Percentiles rank a stretch among this genome's conserved stretches.
These are phyloP conservation scores for Daedaleopsis nitida DNA, from an alignment of 768 basidiomycete genomes.

Conservation along the genomic window DNA sequence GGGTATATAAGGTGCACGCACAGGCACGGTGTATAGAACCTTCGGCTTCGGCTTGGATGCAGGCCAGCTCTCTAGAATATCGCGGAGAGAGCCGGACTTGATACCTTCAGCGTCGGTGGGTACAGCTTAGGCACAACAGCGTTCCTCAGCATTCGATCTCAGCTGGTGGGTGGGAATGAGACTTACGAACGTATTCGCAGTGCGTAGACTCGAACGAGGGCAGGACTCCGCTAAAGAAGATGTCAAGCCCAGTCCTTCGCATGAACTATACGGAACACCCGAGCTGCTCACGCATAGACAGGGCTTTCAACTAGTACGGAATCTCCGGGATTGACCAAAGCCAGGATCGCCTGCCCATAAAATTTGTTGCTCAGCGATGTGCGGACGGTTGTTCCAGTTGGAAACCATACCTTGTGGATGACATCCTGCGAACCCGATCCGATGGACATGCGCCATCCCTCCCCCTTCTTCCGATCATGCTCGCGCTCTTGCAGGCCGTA, in stretches of 20 bases:
- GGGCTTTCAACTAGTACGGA: slow-evolving; percentile 83
- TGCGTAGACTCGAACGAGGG: slow-evolving; percentile 60
- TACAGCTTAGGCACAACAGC: slow-evolving; percentile 53
- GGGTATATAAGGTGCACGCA: no score
- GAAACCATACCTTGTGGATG: slow-evolving; percentile 69
- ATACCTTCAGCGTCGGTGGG: slow-evolving; percentile 79
- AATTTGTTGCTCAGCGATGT: background rate
- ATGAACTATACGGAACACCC: background rate
- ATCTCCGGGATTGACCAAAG: slow-evolving; percentile 81
- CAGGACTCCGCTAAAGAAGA: slow-evolving; percentile 59
- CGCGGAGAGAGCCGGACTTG: slow-evolving; percentile 57
- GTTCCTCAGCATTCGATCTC: no score
- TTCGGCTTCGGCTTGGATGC: slow-evolving; percentile 72
- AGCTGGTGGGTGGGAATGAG: no score
- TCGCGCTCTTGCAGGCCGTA: slow-evolving; percentile 67
- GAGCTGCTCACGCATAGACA: slow-evolving; percentile 67
- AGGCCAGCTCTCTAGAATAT: slow-evolving; percentile 78
- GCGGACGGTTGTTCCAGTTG: background rate
- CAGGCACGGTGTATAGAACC: slow-evolving; percentile 81
- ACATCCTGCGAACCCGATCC: slow-evolving; percentile 91
- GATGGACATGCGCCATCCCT: slow-evolving; percentile 76
- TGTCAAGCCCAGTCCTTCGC: background rate
- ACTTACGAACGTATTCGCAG: slow-evolving; percentile 60
- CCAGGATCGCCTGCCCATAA: slow-evolving; percentile 62
- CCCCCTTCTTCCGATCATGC: slow-evolving; percentile 62